A percentile compares a stretch with the other conserved stretches of the same genome.
phyloP scores from a whole-genome alignment of 2,329 filamentous ascomycete genomes.

The Graphilbum sp. region DNA sequence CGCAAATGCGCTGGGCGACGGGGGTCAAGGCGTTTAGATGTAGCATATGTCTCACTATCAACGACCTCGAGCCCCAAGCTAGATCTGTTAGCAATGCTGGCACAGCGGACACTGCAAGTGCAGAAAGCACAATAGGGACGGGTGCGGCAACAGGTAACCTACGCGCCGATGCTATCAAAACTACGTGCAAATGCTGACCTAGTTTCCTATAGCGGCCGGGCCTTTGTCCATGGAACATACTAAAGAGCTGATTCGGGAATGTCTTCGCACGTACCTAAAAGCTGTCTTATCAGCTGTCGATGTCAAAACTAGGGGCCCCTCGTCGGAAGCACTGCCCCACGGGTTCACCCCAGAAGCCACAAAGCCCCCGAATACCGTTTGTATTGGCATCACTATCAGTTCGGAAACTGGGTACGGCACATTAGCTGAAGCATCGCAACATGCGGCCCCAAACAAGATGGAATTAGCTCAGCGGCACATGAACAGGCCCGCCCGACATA shows the following conservation, averaged over 20 bases:
- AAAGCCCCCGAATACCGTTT: neutral
- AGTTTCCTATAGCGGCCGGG: conserved; percentile 1
- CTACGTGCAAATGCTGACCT: too few species aligned
- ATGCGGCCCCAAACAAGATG: too few species aligned
- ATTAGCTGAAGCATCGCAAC: too few species aligned
- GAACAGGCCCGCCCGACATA: too few species aligned
- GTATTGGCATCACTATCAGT: neutral
- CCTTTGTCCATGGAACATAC: conserved; percentile 44
- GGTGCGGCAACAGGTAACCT: too few species aligned
- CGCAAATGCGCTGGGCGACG: conserved; percentile 62
- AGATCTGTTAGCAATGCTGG: neutral
- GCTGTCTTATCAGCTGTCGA: conserved; percentile 3
- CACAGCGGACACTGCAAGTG: neutral
- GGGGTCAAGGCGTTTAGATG: conserved; percentile 63
- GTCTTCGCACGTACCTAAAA: conserved; percentile 21
- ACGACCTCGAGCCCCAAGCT: conserved; percentile 46
- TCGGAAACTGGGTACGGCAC: too few species aligned
- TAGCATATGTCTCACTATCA: conserved; percentile 70
- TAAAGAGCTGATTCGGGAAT: conserved; percentile 28
- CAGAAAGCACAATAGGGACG: neutral
- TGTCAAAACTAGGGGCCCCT: neutral
- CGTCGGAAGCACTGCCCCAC: too few species aligned
- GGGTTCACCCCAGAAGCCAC: too few species aligned
- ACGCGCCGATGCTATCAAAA: too few species aligned
- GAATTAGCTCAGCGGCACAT: too few species aligned